Evolutionary conservation across 805 yeast genomes (phyloP).

Genomic region (Lipomyces orientalis): DNA sequence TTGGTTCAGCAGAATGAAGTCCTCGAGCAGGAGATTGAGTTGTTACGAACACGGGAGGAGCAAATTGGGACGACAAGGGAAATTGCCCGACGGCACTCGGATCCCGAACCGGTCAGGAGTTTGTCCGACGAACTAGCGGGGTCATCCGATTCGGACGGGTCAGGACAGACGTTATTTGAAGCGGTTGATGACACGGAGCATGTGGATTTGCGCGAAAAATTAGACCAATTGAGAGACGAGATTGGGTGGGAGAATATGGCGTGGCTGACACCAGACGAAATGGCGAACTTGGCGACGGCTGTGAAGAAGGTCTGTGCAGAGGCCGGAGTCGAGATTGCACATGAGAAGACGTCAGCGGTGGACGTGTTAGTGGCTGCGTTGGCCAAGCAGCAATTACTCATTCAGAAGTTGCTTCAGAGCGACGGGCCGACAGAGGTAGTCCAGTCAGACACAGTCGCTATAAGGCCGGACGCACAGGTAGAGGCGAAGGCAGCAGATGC

Average conservation of each 20-base stretch:
- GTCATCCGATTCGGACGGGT: slow-evolving; percentile 1
- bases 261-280: slow-evolving; percentile 23
- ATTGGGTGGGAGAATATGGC: slow-evolving; percentile 14
- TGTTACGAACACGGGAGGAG: not conserved
- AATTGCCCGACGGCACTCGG: not conserved
- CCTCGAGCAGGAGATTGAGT: slow-evolving; percentile 11
- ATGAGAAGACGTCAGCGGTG: not conserved
- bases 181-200: slow-evolving; percentile 7
- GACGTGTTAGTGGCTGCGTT: slow-evolving; percentile 19
- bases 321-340: not conserved
- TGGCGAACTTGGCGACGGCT: slow-evolving; percentile 4
- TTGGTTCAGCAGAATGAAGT: slow-evolving; percentile 11
- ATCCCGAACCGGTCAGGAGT: not conserved
- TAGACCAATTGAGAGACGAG: slow-evolving; percentile 15
- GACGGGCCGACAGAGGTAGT: not conserved
- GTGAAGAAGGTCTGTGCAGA: slow-evolving; percentile 2
- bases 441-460: not conserved
- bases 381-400: slow-evolving; percentile 26
- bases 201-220: slow-evolving; percentile 21
- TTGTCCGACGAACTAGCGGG: slow-evolving; percentile 5
- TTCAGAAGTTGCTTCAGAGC: slow-evolving; percentile 10
- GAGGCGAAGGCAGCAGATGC: not conserved
- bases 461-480: not conserved
- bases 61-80: not conserved
- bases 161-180: slow-evolving; percentile 1